Evolutionary conservation across 352 stramenopile genomes (phyloP).

Genomic region (Globisporangium ultimum): DNA sequence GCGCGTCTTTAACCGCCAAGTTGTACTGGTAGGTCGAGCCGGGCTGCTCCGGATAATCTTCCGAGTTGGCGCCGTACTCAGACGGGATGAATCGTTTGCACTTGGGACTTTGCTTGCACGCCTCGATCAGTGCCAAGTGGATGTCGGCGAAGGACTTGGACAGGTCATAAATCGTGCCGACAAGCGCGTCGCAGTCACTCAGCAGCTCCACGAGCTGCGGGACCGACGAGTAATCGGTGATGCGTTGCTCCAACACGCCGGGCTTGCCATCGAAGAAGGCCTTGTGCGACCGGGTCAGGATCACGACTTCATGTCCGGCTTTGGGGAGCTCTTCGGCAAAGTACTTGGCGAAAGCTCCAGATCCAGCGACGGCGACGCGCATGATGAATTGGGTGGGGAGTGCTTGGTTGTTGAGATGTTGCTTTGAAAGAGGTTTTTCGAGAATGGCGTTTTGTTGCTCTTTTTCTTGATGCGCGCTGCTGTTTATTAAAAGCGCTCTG

Average conservation of each 20-base stretch:
- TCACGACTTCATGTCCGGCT: slow-evolving; percentile 26
- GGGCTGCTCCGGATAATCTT: slow-evolving; percentile 20
- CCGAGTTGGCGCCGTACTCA: slow-evolving; percentile 30
- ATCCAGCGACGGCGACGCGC: slow-evolving; percentile 35
- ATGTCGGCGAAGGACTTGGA: slow-evolving; percentile 9
- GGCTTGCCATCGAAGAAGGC: slow-evolving; percentile 26
- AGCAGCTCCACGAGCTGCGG: slow-evolving; percentile 17
- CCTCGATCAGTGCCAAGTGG: slow-evolving; percentile 26
- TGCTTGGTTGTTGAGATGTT: not conserved
- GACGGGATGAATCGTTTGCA: slow-evolving; percentile 48
- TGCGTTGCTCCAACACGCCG: slow-evolving; percentile 14
- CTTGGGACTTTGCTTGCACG: slow-evolving; percentile 27
- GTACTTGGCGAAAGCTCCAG: slow-evolving; percentile 30
- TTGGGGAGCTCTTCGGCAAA: slow-evolving; percentile 22
- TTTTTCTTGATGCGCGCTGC: too few relatives aligned
- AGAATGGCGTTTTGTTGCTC: too few relatives aligned
- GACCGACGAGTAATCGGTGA: slow-evolving; percentile 9
- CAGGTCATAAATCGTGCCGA: slow-evolving; percentile 24
- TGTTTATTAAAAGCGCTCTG: too few relatives aligned
- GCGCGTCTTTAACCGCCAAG: slow-evolving; percentile 13
- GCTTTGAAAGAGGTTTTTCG: too few relatives aligned
- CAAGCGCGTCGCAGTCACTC: slow-evolving; percentile 27
- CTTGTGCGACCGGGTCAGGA: slow-evolving; percentile 38
- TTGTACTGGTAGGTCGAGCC: slow-evolving; percentile 13
- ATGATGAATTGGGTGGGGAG: slow-evolving; percentile 17